phyloP scores from a whole-genome alignment of 2,329 filamentous ascomycete genomes.

The Coniochaeta sp. region DNA sequence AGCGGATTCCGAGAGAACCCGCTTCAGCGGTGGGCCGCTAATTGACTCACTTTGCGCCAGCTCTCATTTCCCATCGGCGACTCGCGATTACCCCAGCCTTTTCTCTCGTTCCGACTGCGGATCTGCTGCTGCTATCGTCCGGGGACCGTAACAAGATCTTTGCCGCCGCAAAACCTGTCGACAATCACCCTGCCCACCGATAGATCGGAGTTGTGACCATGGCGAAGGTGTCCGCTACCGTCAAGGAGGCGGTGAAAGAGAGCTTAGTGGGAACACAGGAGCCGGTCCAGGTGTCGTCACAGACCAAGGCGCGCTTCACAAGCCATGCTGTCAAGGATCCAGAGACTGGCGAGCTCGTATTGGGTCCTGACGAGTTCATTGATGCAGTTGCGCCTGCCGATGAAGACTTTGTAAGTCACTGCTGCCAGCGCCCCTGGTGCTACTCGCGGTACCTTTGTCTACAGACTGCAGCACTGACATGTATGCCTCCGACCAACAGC shows the following conservation, averaged over 20 bases:
- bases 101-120: background rate
- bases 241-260: conserved; percentile 72
- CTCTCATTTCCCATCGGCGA: background rate
- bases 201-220: conserved; percentile 18
- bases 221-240: conserved; percentile 34
- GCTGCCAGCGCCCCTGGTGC: conserved; percentile 3
- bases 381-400: conserved; percentile 77
- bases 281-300: conserved; percentile 58
- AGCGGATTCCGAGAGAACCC: background rate
- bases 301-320: conserved; percentile 69
- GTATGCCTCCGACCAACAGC: conserved; percentile 43
- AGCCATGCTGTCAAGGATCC: conserved; percentile 70
- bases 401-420: conserved; percentile 78
- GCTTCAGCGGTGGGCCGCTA: background rate
- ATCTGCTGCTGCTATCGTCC: background rate
- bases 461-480: background rate
- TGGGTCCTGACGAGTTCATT: conserved; percentile 83
- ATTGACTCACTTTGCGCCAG: conserved; percentile 3
- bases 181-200: background rate
- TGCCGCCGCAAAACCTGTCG: background rate
- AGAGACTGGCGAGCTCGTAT: conserved; percentile 66
- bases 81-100: conserved; percentile 1
- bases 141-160: background rate
- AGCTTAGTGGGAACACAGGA: conserved; percentile 56
- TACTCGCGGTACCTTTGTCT: background rate